Evolutionary conservation across 768 basidiomycete species (phyloP).

Genomic region (Royoungia palumana): DNA sequence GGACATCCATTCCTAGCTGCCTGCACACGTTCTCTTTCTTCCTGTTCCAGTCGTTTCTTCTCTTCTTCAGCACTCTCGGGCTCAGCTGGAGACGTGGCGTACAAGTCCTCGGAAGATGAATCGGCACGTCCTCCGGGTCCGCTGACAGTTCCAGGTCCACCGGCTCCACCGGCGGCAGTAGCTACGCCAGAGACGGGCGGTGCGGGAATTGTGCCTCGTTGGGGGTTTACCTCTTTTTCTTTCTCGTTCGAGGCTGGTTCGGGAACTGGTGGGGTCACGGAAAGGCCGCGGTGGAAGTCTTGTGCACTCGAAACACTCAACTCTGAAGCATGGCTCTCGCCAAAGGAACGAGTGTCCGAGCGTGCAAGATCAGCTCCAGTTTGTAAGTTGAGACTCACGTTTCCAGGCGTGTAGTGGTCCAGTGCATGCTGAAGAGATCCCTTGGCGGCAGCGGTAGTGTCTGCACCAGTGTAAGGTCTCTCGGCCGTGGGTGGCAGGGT

Average conservation of each 20-base stretch:
- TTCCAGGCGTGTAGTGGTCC: conserved; percentile 73
- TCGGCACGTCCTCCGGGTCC: conserved; percentile 32
- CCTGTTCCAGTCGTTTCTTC: conserved; percentile 56
- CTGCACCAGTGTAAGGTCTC: conserved; percentile 58
- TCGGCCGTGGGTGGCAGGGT: conserved; percentile 56
- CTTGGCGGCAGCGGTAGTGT: conserved; percentile 64
- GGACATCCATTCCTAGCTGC: conserved; percentile 13
- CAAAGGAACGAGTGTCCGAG: conserved; percentile 79
- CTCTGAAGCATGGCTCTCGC: conserved; percentile 78
- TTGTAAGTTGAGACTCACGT: conserved; percentile 49
- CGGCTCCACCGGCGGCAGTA: conserved; percentile 32
- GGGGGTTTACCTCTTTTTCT: conserved; percentile 5
- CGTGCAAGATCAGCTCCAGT: conserved; percentile 52
- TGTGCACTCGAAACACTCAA: conserved; percentile 41
- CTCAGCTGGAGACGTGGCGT: conserved; percentile 23
- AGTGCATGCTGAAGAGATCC: conserved; percentile 75
- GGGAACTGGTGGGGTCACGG: conserved; percentile 42
- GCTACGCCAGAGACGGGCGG: conserved; percentile 35
- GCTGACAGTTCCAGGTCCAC: conserved; percentile 62
- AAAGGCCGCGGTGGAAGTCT: conserved; percentile 34
- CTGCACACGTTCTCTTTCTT: conserved; percentile 49
- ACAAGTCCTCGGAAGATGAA: conserved; percentile 30
- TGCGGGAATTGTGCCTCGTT: conserved; percentile 14
- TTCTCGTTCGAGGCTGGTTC: conserved; percentile 11
- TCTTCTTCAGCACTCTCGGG: conserved; percentile 61